Evolutionary conservation across 257 asterid species (phyloP).

Genomic region (Verbena officinalis): DNA sequence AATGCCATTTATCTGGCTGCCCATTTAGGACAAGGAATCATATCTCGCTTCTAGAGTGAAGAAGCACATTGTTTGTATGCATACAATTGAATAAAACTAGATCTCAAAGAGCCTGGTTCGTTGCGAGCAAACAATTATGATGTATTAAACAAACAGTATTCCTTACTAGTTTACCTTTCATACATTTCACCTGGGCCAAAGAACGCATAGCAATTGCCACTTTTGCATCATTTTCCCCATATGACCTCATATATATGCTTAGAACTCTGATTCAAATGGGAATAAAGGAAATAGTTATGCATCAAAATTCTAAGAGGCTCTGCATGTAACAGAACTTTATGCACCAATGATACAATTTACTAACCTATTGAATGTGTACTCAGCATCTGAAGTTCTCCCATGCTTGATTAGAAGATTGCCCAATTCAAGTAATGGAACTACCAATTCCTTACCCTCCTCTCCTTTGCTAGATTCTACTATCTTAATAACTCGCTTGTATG

Average conservation of each 20-base stretch:
- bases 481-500: slow-evolving; percentile 55
- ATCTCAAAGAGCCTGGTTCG: slow-evolving; percentile 18
- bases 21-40: not conserved
- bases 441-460: slow-evolving; percentile 56
- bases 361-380: slow-evolving; percentile 62
- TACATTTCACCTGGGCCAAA: slow-evolving; percentile 86
- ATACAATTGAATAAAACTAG: slow-evolving; percentile 6
- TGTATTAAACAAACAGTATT: slow-evolving; percentile 8
- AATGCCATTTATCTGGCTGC: not conserved
- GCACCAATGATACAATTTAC: slow-evolving; percentile 24
- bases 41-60: slow-evolving; percentile 6
- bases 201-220: slow-evolving; percentile 87
- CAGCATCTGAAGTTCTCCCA: slow-evolving; percentile 75
- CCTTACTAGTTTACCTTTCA: slow-evolving; percentile 57
- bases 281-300: slow-evolving; percentile 23
- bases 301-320: slow-evolving; percentile 17
- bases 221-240: slow-evolving; percentile 83
- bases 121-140: not conserved
- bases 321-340: slow-evolving; percentile 3
- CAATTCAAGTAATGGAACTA: slow-evolving; percentile 63
- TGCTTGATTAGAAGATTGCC: slow-evolving; percentile 78
- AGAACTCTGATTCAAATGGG: slow-evolving; percentile 55
- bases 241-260: slow-evolving; percentile 50
- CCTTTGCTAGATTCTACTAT: slow-evolving; percentile 60
- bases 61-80: not conserved